These are phyloP conservation scores for Rubia balearica DNA, from an alignment of 305 asterid genomes.

Conservation along the genomic window DNA sequence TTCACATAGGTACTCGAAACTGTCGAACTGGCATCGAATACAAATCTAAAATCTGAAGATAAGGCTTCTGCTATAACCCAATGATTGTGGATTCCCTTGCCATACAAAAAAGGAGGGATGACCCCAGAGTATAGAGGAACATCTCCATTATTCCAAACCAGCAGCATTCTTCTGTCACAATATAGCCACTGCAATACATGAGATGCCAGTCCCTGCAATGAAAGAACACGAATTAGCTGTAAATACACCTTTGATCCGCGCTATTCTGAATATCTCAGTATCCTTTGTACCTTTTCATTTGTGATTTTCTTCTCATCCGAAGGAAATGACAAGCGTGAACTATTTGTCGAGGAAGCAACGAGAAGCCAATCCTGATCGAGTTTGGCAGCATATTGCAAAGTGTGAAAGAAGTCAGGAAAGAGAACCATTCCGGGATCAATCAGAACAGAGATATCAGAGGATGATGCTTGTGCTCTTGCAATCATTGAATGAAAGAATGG, in stretches of 20 bases:
- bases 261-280: slow-evolving; percentile 16
- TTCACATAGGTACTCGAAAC: slow-evolving; percentile 46
- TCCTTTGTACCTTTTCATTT: slow-evolving; percentile 42
- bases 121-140: slow-evolving; percentile 80
- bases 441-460: slow-evolving; percentile 61
- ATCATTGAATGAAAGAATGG: slow-evolving; percentile 89
- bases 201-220: slow-evolving; percentile 57
- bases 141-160: slow-evolving; percentile 89
- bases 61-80: slow-evolving; percentile 82
- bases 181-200: slow-evolving; percentile 20
- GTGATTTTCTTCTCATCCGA: slow-evolving; percentile 36
- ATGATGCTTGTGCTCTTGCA: slow-evolving; percentile 63
- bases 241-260: slow-evolving; percentile 13
- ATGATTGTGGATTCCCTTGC: slow-evolving; percentile 64
- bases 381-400: slow-evolving; percentile 56
- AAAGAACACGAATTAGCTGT: slow-evolving; percentile 22
- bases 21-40: slow-evolving; percentile 67
- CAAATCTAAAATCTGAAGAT: slow-evolving; percentile 65
- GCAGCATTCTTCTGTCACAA: slow-evolving; percentile 49
- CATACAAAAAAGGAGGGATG: slow-evolving; percentile 76
- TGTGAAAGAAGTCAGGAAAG: slow-evolving; percentile 53
- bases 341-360: slow-evolving; percentile 41
- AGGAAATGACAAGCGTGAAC: slow-evolving; percentile 48
- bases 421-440: slow-evolving; percentile 73
- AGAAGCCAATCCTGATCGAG: slow-evolving; percentile 91